Evolutionary conservation across 805 yeast genomes (phyloP), one percentile per base, ranked within the genome.

Genomic region (Candida gorgasii): DNA sequence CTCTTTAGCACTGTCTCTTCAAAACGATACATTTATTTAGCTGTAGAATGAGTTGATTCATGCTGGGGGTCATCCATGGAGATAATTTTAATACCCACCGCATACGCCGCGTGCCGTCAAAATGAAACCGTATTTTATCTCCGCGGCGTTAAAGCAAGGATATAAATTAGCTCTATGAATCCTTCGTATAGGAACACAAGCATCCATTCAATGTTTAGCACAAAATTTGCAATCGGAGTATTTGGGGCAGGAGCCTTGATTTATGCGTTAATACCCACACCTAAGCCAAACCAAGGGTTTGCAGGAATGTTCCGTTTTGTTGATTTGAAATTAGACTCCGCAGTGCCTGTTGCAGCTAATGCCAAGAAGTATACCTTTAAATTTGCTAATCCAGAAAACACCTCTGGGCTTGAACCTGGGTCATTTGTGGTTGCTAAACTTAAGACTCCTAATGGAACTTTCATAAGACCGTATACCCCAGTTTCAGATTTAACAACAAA

Each of bases 401-500:
- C 72, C 14, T 74, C 89, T 18, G 98, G 98, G 23, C 75, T 89
- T 53, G 69, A 76, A 51, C 76, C 84, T 40, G 95, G 98, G 29
- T 86, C 93, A 22, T 80, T 84, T 50, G 63, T 93, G 34, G 62
- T 93, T 61, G 79, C 96, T 65, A 90, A 89, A 72, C 87, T 72
- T 59, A 83, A 81, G 42, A 83, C 92, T 47, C 79, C 82, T 48
- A 86, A 88, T 70, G 98, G 97, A 52, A 79, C 72, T 67, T 96
- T 92, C 39, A 72, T 93, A 49, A 84, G 97, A 71, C 89, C 89
- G 32, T 84, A 83, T 69, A 93, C 99, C 28, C 99, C 99, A 45
- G 76, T 84, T 37, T 77, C 87, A 29, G 88, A 84, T 57, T 69
- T 76, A 39, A 81, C 80, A 44, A 73, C 76, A 47, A 76, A 76